A percentile compares a stretch with the other conserved stretches of the same genome.
These are phyloP conservation scores for Venturia effusa DNA, from an alignment of 2,329 filamentous ascomycete genomes.

Conservation along the genomic window DNA sequence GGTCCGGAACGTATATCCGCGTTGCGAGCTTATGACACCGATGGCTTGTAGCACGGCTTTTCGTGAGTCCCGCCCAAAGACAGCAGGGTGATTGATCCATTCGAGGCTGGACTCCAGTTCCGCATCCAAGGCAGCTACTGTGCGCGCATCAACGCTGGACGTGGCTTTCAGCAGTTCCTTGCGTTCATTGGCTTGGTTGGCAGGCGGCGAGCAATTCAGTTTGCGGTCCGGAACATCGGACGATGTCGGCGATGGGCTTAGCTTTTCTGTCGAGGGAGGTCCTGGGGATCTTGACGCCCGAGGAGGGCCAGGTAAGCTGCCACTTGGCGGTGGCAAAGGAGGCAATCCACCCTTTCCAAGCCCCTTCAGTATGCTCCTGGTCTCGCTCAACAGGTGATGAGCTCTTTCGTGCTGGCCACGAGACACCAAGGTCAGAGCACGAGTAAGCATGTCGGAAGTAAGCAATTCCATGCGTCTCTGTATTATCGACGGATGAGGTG, in stretches of 20 bases:
- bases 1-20: slow-evolving; percentile 86
- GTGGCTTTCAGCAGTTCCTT: not conserved
- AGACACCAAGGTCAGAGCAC: slow-evolving; percentile 81
- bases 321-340: slow-evolving; percentile 47
- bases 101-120: slow-evolving; percentile 86
- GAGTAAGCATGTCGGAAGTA: slow-evolving; percentile 94
- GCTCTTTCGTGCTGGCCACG: slow-evolving; percentile 88
- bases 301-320: slow-evolving; percentile 25
- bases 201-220: not conserved
- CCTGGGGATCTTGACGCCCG: slow-evolving; percentile 21
- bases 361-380: slow-evolving; percentile 87
- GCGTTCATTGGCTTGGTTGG: not conserved
- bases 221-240: slow-evolving; percentile 17
- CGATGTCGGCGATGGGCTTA: slow-evolving; percentile 15
- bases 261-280: slow-evolving; percentile 34
- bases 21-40: slow-evolving; percentile 88
- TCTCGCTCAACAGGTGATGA: slow-evolving; percentile 85
- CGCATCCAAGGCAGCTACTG: slow-evolving; percentile 76
- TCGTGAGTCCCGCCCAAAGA: slow-evolving; percentile 85
- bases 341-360: slow-evolving; percentile 90
- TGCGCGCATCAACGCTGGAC: slow-evolving; percentile 70
- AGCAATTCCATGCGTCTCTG: slow-evolving; percentile 95
- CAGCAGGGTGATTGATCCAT: slow-evolving; percentile 95
- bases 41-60: slow-evolving; percentile 96
- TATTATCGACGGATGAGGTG: slow-evolving; percentile 87